Conservation (phyloP, 139 green algal species). For the Haematococcus sp. region DNA sequence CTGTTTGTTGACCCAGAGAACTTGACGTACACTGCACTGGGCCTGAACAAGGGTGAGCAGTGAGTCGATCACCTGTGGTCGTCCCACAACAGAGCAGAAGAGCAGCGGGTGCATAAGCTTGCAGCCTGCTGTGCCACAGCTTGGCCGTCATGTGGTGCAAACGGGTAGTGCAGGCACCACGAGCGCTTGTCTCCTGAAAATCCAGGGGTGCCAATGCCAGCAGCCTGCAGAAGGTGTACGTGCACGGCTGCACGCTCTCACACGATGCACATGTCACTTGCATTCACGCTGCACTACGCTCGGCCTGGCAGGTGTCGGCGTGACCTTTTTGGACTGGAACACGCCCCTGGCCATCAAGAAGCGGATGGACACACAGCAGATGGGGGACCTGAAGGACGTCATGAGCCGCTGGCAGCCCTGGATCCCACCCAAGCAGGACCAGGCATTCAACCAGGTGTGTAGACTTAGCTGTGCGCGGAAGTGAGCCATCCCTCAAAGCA, state of each 20-base stretch:
- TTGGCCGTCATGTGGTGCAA: too few species aligned
- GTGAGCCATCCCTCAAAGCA: background rate
- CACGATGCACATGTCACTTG: too few species aligned
- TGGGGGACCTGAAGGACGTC: constrained; percentile 58
- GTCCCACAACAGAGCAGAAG: constrained; percentile 21
- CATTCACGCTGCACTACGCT: background rate
- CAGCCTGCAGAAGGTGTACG: too few species aligned
- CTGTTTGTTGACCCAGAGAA: constrained; percentile 81
- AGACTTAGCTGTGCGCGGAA: background rate
- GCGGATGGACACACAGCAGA: constrained; percentile 37
- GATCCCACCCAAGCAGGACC: constrained; percentile 65
- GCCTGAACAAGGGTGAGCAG: constrained; percentile 52
- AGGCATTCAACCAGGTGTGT: constrained; percentile 49
- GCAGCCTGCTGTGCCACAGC: too few species aligned
- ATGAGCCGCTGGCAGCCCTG: constrained; percentile 69
- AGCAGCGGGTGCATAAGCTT: too few species aligned
- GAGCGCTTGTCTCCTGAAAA: too few species aligned
- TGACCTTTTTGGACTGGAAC: constrained; percentile 26
- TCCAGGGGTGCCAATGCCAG: too few species aligned
- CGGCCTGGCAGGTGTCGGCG: constrained; percentile 9
- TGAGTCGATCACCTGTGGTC: constrained; percentile 56
- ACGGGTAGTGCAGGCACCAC: too few species aligned
- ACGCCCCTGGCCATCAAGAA: constrained; percentile 64
- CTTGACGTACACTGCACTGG: constrained; percentile 68
- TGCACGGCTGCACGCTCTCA: too few species aligned